A percentile compares a stretch with the other conserved stretches of the same genome.
Evolutionary conservation across 169 alveolate genomes (phyloP).

Genomic region (Plasmodium knowlesi): DNA sequence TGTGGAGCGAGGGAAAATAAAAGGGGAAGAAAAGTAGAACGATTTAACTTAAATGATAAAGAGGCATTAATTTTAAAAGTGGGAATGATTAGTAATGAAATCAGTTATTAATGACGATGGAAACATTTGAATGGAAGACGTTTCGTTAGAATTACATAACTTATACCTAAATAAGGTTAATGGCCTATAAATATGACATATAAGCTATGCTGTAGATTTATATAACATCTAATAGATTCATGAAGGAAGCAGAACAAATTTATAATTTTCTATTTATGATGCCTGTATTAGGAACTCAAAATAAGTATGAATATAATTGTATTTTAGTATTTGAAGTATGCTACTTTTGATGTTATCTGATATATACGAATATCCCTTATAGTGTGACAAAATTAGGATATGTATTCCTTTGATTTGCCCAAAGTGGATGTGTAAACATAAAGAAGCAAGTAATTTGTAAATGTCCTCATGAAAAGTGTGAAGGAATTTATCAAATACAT

Average conservation of each 20-base stretch:
- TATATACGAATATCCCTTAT: background rate
- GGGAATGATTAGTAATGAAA: background rate
- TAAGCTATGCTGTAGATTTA: background rate
- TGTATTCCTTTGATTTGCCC: background rate
- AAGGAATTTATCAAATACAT: background rate
- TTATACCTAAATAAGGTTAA: background rate
- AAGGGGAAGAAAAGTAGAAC: background rate
- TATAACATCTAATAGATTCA: background rate
- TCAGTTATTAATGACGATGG: background rate
- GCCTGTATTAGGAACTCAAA: background rate
- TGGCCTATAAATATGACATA: background rate
- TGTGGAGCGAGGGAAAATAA: background rate
- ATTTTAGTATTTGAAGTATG: background rate
- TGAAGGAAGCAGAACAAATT: background rate
- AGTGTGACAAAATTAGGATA: background rate
- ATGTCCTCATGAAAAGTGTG: background rate
- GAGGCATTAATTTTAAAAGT: background rate
- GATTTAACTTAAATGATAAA: no score
- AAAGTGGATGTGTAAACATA: background rate
- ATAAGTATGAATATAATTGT: no score
- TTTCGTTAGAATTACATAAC: background rate
- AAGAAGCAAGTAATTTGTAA: background rate
- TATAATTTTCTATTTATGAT: background rate
- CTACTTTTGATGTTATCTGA: background rate
- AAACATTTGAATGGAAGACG: background rate